Evolutionary conservation across 2,329 filamentous ascomycete species (phyloP).

Genomic region (Ophiostoma perfectum): DNA sequence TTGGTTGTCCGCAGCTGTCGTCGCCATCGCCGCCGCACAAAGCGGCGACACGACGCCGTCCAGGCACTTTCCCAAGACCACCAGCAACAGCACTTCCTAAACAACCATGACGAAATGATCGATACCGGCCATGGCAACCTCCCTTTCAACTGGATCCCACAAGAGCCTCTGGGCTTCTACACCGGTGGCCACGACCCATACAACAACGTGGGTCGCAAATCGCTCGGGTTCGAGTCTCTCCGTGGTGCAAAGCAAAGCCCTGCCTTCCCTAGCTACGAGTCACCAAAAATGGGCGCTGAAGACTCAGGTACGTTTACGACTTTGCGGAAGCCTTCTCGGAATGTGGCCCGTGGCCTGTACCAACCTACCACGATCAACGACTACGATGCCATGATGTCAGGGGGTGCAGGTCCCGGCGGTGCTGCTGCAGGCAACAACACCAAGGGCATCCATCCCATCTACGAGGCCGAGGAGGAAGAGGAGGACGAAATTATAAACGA

Average conservation of each 20-base stretch:
- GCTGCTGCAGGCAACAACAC: constrained; percentile 27
- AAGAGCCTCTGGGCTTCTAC: constrained; percentile 39
- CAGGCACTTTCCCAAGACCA: constrained; percentile 47
- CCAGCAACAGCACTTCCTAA: constrained; percentile 41
- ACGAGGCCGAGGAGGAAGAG: constrained; percentile 54
- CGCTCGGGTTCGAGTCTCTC: constrained; percentile 48
- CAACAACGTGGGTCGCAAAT: constrained; percentile 29
- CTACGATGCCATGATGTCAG: constrained; percentile 31
- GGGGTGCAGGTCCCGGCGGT: constrained; percentile 13
- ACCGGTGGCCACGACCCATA: constrained; percentile 42
- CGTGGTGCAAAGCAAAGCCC: constrained; percentile 32
- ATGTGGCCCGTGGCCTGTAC: constrained; percentile 36
- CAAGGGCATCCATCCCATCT: constrained; percentile 52
- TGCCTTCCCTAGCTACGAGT: constrained; percentile 20
- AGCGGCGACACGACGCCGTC: constrained; percentile 41
- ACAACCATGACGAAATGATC: constrained; percentile 43
- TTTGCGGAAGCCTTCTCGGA: constrained; percentile 31
- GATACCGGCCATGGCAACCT: constrained; percentile 36
- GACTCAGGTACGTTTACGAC: constrained; percentile 17
- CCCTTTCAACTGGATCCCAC: constrained; percentile 32
- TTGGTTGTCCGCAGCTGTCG: constrained; percentile 36
- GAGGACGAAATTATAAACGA: constrained; percentile 29
- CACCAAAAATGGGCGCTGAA: constrained; percentile 9
- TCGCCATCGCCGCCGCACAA: constrained; percentile 39
- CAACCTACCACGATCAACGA: constrained; percentile 32